Evolutionary conservation across 2,329 filamentous ascomycete genomes (phyloP).

Genomic region (Fusarium buharicum): DNA sequence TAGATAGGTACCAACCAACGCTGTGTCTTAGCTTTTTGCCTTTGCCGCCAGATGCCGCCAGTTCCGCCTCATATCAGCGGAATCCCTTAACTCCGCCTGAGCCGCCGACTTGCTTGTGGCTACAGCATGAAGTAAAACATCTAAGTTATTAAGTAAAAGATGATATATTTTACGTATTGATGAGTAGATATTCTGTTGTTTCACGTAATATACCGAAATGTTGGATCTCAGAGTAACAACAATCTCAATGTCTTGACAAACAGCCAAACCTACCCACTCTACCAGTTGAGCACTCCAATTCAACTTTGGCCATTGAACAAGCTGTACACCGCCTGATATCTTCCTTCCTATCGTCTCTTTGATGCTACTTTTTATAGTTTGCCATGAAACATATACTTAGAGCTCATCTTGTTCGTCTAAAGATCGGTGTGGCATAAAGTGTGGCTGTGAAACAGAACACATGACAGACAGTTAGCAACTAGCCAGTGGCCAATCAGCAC

Average conservation of each 20-base stretch:
- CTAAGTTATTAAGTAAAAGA: background rate
- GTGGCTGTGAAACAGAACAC: slow-evolving; percentile 8
- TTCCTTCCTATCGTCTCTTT: background rate
- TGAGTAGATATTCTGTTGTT: background rate
- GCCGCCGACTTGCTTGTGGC: slow-evolving; percentile 4
- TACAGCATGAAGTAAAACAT: too few relatives aligned
- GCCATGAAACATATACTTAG: background rate
- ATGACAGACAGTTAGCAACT: slow-evolving; percentile 3
- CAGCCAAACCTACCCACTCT: too few relatives aligned
- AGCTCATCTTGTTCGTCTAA: background rate
- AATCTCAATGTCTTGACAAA: too few relatives aligned
- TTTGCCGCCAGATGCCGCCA: slow-evolving; percentile 26
- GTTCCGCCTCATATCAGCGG: slow-evolving; percentile 18
- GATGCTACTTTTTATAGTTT: background rate
- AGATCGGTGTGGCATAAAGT: background rate
- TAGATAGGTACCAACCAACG: slow-evolving; percentile 12
- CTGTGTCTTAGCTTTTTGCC: background rate
- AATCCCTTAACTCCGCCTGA: slow-evolving; percentile 14
- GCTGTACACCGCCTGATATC: background rate
- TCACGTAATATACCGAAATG: background rate
- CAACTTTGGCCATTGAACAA: background rate
- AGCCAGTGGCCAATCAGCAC: slow-evolving; percentile 15
- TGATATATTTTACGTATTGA: background rate
- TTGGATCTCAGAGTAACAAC: too few relatives aligned
- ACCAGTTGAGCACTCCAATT: background rate